phyloP scores from a whole-genome alignment of 805 yeast species.

The Nakazawaea ambrosiae region DNA sequence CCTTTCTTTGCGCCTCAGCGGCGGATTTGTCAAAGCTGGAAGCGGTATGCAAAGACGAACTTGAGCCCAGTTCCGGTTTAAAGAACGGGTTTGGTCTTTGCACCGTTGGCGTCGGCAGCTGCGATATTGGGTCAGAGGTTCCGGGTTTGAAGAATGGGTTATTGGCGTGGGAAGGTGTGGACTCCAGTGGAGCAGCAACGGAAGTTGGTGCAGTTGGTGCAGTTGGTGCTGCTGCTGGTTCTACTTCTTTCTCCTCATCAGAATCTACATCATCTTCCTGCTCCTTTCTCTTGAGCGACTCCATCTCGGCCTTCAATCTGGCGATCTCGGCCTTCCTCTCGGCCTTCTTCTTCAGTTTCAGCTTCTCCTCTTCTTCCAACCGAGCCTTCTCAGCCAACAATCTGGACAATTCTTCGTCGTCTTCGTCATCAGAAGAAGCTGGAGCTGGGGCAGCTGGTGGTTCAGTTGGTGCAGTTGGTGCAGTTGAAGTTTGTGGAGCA shows the following conservation, averaged over 20 bases:
- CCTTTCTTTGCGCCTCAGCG: slow-evolving; percentile 64
- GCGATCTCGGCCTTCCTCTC: slow-evolving; percentile 38
- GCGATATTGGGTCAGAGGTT: slow-evolving; percentile 8
- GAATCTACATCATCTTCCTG: slow-evolving; percentile 32
- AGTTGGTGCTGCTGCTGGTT: slow-evolving; percentile 13
- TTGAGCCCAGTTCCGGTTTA: slow-evolving; percentile 31
- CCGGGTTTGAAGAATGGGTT: slow-evolving; percentile 10
- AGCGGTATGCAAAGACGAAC: slow-evolving; percentile 20
- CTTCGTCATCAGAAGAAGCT: slow-evolving; percentile 8
- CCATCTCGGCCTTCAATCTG: slow-evolving; percentile 26
- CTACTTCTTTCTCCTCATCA: slow-evolving; percentile 15
- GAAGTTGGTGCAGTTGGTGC: neutral
- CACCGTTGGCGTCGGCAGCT: slow-evolving; percentile 9
- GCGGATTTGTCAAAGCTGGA: slow-evolving; percentile 43
- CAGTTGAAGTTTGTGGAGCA: slow-evolving; percentile 10
- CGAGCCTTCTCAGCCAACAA: slow-evolving; percentile 10
- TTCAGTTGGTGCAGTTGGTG: slow-evolving; percentile 12
- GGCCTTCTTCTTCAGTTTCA: slow-evolving; percentile 40
- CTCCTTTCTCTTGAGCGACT: slow-evolving; percentile 37
- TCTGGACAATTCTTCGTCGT: slow-evolving; percentile 4
- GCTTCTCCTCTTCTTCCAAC: slow-evolving; percentile 37
- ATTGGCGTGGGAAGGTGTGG: slow-evolving; percentile 1
- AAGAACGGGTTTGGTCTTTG: slow-evolving; percentile 51
- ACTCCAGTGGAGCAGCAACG: neutral
- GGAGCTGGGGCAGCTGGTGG: slow-evolving; percentile 8